Conservation (phyloP, 2,329 filamentous ascomycete genomes). For the Akanthomyces dipterigenus region DNA sequence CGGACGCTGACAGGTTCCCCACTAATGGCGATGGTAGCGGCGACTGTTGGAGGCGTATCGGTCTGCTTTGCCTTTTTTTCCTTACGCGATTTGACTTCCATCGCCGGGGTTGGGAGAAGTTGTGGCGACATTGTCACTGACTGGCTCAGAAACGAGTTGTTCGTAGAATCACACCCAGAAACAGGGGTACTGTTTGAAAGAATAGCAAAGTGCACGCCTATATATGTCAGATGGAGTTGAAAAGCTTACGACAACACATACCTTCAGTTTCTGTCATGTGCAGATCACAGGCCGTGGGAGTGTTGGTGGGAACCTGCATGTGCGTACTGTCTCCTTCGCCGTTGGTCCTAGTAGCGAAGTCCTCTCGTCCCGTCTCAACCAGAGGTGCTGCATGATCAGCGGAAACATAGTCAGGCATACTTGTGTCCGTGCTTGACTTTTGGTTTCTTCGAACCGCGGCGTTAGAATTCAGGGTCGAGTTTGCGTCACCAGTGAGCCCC, state of each 20-base stretch:
- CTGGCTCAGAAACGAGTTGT: conserved; percentile 43
- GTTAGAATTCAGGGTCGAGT: neutral
- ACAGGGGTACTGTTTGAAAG: conserved; percentile 8
- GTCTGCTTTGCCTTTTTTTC: conserved; percentile 24
- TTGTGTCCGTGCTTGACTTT: conserved; percentile 32
- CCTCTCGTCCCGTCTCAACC: neutral
- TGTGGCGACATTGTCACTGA: conserved; percentile 32
- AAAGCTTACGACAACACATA: neutral
- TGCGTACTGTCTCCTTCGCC: conserved; percentile 20
- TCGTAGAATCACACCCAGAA: conserved; percentile 33
- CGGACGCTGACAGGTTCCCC: conserved; percentile 29
- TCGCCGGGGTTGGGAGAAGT: conserved; percentile 24
- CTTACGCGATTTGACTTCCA: conserved; percentile 38
- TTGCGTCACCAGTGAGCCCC: neutral
- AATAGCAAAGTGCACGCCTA: neutral
- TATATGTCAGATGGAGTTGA: neutral
- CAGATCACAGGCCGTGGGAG: conserved; percentile 25
- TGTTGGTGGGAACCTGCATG: conserved; percentile 36
- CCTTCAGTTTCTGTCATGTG: conserved; percentile 10
- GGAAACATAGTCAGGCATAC: conserved; percentile 36
- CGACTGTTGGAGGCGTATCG: neutral
- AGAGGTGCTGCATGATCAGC: conserved; percentile 9
- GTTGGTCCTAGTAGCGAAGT: conserved; percentile 22
- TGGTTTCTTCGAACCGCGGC: neutral
- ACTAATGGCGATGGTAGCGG: conserved; percentile 12